These are phyloP conservation scores for Micractinium conductrix DNA, from an alignment of 139 green algal species.

Conservation along the genomic window DNA sequence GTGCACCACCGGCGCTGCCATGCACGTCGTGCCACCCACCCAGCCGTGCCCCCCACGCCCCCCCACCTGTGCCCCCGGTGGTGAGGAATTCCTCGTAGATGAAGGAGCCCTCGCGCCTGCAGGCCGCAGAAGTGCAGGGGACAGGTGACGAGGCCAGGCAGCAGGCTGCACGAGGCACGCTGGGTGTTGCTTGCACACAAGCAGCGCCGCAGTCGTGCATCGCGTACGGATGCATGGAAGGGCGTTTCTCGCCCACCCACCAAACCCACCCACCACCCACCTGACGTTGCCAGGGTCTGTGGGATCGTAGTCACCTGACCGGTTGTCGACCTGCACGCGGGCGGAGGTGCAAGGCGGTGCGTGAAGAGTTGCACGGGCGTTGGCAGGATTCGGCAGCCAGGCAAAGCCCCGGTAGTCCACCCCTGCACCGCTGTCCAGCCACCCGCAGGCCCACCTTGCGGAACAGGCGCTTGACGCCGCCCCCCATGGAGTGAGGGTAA, in stretches of 20 bases:
- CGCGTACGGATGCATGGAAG: too few species aligned
- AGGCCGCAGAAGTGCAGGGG: too few species aligned
- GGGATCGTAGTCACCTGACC: slow-evolving; percentile 82
- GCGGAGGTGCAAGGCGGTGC: too few species aligned
- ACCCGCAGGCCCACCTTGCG: too few species aligned
- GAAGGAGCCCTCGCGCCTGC: slow-evolving; percentile 88
- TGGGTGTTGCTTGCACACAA: background rate
- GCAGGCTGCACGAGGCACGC: background rate
- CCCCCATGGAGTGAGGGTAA: slow-evolving; percentile 97
- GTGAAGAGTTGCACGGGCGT: too few species aligned
- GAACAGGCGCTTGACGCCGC: slow-evolving; percentile 97
- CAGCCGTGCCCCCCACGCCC: background rate
- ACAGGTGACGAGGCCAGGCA: background rate
- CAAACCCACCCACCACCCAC: slow-evolving; percentile 5
- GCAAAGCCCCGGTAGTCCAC: too few species aligned
- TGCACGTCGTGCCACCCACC: too few species aligned
- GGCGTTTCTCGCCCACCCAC: background rate
- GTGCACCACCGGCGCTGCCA: too few species aligned
- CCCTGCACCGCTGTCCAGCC: too few species aligned
- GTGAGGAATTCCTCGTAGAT: slow-evolving; percentile 98
- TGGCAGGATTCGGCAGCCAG: too few species aligned
- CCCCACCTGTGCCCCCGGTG: slow-evolving; percentile 86
- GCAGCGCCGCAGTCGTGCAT: background rate
- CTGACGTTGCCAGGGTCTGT: slow-evolving; percentile 81
- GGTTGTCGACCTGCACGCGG: too few species aligned